These are phyloP conservation scores for Lyophyllum semitale DNA, from an alignment of 768 basidiomycete genomes.

Conservation along the genomic window DNA sequence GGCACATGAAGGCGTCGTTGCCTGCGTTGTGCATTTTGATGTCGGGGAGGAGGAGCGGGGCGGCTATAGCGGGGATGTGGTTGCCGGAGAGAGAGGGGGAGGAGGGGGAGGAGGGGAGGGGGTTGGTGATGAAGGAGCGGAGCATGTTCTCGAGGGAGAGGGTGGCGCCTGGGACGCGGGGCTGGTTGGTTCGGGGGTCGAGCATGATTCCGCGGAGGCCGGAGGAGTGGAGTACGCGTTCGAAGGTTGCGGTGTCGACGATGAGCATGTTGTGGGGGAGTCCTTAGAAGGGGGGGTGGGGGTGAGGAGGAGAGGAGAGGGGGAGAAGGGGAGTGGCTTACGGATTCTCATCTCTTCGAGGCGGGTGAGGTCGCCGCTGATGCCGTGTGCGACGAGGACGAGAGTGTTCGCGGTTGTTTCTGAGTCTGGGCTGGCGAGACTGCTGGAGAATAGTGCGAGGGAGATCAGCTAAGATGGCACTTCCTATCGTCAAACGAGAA, in stretches of 20 bases:
- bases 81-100: slow-evolving; percentile 4
- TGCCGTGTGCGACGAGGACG: slow-evolving; percentile 68
- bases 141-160: slow-evolving; percentile 68
- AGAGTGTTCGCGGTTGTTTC: slow-evolving; percentile 71
- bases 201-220: slow-evolving; percentile 64
- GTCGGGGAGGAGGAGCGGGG: slow-evolving; percentile 33
- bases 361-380: slow-evolving; percentile 55
- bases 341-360: slow-evolving; percentile 83
- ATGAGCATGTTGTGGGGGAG: slow-evolving; percentile 73
- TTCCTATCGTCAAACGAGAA: background rate
- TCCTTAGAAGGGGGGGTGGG: slow-evolving; percentile 38
- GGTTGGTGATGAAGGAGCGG: slow-evolving; percentile 50
- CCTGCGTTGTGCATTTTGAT: slow-evolving; percentile 72
- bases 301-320: background rate
- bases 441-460: slow-evolving; percentile 40
- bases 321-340: slow-evolving; percentile 33
- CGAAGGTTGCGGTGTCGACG: slow-evolving; percentile 65
- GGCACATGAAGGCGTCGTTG: slow-evolving; percentile 73
- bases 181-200: slow-evolving; percentile 56
- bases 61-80: background rate
- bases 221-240: slow-evolving; percentile 58
- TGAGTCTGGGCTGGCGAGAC: slow-evolving; percentile 74
- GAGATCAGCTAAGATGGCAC: background rate
- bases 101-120: slow-evolving; percentile 23
- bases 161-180: slow-evolving; percentile 51